These are phyloP conservation scores for Vitis hybrid DNA, from an alignment of 177 flowering plant genomes.

Conservation along the genomic window DNA sequence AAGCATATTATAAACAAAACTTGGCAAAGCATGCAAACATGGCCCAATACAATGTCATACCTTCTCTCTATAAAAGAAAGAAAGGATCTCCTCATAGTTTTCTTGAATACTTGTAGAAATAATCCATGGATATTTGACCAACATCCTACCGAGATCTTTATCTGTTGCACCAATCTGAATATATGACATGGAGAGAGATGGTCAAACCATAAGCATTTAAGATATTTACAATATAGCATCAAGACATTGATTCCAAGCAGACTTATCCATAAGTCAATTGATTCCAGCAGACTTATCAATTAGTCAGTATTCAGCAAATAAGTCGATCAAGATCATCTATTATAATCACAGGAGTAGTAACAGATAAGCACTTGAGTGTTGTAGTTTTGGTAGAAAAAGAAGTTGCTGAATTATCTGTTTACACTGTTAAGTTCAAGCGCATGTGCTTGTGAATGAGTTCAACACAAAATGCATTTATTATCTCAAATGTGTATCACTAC, in stretches of 20 bases:
- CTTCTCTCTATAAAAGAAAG: constrained; percentile 59
- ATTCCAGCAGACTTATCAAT: not conserved
- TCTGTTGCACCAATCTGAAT: constrained; percentile 48
- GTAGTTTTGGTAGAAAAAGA: too few relatives aligned
- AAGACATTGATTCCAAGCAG: not conserved
- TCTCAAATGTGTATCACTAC: constrained; percentile 22
- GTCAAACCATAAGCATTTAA: not conserved
- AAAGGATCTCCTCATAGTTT: constrained; percentile 51
- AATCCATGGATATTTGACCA: constrained; percentile 90
- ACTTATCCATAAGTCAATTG: not conserved
- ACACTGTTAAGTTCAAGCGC: too few relatives aligned
- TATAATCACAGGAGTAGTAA: too few relatives aligned
- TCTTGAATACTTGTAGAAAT: constrained; percentile 67
- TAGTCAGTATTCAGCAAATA: not conserved
- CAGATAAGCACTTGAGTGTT: too few relatives aligned
- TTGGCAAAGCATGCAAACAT: not conserved
- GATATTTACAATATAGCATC: not conserved
- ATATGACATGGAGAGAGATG: constrained; percentile 3
- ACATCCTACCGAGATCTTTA: constrained; percentile 56
- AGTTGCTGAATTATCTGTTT: too few relatives aligned
- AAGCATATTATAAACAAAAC: constrained; percentile 4
- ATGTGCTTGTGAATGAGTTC: too few relatives aligned
- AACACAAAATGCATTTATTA: too few relatives aligned
- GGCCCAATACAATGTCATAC: constrained; percentile 29
- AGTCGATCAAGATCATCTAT: too few relatives aligned